Base-by-base conservation (phyloP, 169 alveolate species). In the Cryptosporidium parvum region DNA sequence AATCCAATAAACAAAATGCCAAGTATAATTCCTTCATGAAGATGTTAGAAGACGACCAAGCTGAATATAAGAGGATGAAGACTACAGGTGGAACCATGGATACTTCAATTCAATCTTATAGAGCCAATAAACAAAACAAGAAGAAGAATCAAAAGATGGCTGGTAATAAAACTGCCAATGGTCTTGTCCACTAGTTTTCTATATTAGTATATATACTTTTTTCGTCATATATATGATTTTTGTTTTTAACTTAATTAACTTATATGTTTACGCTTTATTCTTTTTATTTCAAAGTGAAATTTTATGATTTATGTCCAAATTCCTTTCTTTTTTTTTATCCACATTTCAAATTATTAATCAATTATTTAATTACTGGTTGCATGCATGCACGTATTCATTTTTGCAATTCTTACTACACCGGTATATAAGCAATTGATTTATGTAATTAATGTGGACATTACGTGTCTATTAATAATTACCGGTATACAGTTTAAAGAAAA, bases 21-120 rank as follows among this genome's bases (percentile, higher is more conserved):
- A 59, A 65, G 42, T 59, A 80, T 37, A 80, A 80, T 51, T 80
- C 89, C 1, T 80, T 85, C 52, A 61, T 91, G 67, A 70, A 75
- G 48, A 91, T 85, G 67, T 62, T 91, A 18, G 92, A 91, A 69
- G 80, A 85, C 35, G 93, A 91, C 53, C 86, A 68, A 29, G 92
- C 48, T 45, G 93, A 91, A 45, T 91, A 91, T 75, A 91, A 91
- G 44, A 85, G 51, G 75, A 86, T 91, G 92, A 91, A 91, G 69
- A 91, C 93, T 23, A 91, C 92, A 1, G 92, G 93, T 1, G 93
- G 92, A 56, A 85, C 92, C 7, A 91, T 91, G 93, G 93, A 91
- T 73, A 91, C 93, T 45, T 91, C 93, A 14, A 52, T 91, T 18
- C 71, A 70, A 58, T 61, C 91, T 56, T 91, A 91, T 39, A 70